These are phyloP conservation scores for Conringia planisiliqua DNA, from an alignment of 345 rosid species.

Conservation along the genomic window DNA sequence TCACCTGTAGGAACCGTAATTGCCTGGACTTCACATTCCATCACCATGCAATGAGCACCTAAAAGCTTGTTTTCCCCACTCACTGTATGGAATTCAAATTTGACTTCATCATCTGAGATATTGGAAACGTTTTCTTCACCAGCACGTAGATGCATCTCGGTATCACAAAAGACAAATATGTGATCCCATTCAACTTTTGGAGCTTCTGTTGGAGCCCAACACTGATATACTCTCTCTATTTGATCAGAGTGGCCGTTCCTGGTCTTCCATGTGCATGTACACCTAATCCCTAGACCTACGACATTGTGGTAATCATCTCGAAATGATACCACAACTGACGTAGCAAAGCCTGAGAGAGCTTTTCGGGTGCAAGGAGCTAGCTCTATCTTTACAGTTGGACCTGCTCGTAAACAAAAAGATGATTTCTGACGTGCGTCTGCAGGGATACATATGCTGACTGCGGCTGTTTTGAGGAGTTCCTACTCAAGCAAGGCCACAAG, in stretches of 20 bases:
- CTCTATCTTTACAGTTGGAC: background rate
- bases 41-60: background rate
- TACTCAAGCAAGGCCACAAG: background rate
- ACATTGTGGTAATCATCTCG: background rate
- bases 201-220: conserved; percentile 3
- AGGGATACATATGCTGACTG: conserved; percentile 6
- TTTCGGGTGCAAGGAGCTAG: background rate
- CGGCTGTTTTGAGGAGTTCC: background rate
- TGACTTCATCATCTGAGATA: background rate
- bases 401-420: background rate
- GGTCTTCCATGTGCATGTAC: background rate
- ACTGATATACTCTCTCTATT: background rate
- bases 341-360: conserved; percentile 16
- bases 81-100: background rate
- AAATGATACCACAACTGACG: conserved; percentile 18
- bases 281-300: background rate
- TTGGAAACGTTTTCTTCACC: background rate
- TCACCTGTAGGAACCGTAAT: background rate
- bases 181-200: background rate
- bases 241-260: background rate
- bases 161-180: background rate
- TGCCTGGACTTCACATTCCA: background rate
- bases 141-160: background rate
- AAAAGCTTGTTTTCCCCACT: background rate
- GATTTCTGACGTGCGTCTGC: background rate